A percentile compares a stretch with the other conserved stretches of the same genome.
phyloP scores from a whole-genome alignment of 2,329 filamentous ascomycete species.

The Pyrenophora teres region DNA sequence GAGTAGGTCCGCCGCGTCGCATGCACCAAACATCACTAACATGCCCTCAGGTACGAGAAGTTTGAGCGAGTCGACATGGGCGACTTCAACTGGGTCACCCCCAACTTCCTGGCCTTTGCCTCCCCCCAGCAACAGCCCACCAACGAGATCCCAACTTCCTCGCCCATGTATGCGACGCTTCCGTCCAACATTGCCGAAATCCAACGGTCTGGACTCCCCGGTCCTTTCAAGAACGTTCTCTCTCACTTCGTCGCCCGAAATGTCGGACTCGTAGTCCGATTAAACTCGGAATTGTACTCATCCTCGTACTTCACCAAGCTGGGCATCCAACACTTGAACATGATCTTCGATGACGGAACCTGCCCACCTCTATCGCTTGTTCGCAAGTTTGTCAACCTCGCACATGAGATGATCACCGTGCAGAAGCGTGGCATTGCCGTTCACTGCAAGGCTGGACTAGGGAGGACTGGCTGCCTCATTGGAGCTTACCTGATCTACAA shows the following conservation, averaged over 20 bases:
- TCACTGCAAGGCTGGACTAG: conserved; percentile 97
- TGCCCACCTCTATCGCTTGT: conserved; percentile 90
- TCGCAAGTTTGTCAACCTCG: conserved; percentile 90
- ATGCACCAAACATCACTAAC: conserved; percentile 19
- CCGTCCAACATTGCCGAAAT: conserved; percentile 78
- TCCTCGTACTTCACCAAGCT: conserved; percentile 96
- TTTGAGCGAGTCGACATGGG: conserved; percentile 97
- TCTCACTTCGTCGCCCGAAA: conserved; percentile 85
- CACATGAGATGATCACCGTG: conserved; percentile 90
- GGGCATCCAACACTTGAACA: conserved; percentile 94
- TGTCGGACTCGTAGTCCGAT: conserved; percentile 88
- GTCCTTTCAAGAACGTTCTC: conserved; percentile 94
- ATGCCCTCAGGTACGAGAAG: conserved; percentile 72
- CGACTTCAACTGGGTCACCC: conserved; percentile 99
- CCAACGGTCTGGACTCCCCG: conserved; percentile 71
- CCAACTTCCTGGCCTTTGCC: conserved; percentile 92
- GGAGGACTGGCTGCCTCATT: conserved; percentile 93
- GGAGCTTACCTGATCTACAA: conserved; percentile 97
- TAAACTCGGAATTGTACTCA: conserved; percentile 95
- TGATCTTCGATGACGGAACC: conserved; percentile 99
- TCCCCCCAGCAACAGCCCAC: conserved; percentile 85
- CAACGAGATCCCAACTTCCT: conserved; percentile 71
- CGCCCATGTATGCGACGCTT: conserved; percentile 73
- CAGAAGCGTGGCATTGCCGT: conserved; percentile 94
- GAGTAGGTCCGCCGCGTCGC: conserved; percentile 59